Conservation (phyloP, 495 filamentous ascomycete species). For the Aspergillus conjunctus region DNA sequence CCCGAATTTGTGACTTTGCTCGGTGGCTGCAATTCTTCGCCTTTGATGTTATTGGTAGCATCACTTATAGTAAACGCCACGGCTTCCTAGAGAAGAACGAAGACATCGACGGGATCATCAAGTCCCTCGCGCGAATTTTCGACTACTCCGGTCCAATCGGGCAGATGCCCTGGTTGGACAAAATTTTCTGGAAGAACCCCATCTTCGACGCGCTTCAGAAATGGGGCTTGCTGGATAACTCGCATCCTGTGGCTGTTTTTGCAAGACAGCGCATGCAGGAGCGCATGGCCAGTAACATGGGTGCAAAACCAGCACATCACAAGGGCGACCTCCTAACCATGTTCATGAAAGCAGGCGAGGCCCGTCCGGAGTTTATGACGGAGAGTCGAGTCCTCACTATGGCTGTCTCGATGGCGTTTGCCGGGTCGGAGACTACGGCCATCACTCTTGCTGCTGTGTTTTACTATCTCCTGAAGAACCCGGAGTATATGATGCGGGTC, state of each 20-base stretch:
- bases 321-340: constrained; percentile 32
- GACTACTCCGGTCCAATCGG: constrained; percentile 51
- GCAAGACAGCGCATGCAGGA: constrained; percentile 56
- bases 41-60: constrained; percentile 71
- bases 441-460: constrained; percentile 64
- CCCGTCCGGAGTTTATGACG: constrained; percentile 36
- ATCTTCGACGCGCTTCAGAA: constrained; percentile 28
- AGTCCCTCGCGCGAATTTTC: constrained; percentile 45
- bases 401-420: constrained; percentile 48
- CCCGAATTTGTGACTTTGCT: constrained; percentile 60
- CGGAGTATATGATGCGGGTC: constrained; percentile 44
- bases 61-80: constrained; percentile 65
- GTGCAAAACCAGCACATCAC: neutral
- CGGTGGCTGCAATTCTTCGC: constrained; percentile 79
- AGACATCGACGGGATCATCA: constrained; percentile 57
- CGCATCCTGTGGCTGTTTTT: constrained; percentile 30
- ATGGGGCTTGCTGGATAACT: constrained; percentile 18
- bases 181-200: constrained; percentile 55
- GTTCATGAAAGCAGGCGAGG: constrained; percentile 37
- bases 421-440: constrained; percentile 66
- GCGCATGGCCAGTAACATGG: constrained; percentile 13
- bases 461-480: constrained; percentile 64
- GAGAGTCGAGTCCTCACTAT: constrained; percentile 35
- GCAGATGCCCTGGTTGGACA: constrained; percentile 55
- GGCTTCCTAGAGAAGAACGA: constrained; percentile 61